A percentile compares a stretch with the other conserved stretches of the same genome.
These are phyloP conservation scores for Amaranthus palmeri DNA, from an alignment of 148 eudicot species.

Conservation along the genomic window DNA sequence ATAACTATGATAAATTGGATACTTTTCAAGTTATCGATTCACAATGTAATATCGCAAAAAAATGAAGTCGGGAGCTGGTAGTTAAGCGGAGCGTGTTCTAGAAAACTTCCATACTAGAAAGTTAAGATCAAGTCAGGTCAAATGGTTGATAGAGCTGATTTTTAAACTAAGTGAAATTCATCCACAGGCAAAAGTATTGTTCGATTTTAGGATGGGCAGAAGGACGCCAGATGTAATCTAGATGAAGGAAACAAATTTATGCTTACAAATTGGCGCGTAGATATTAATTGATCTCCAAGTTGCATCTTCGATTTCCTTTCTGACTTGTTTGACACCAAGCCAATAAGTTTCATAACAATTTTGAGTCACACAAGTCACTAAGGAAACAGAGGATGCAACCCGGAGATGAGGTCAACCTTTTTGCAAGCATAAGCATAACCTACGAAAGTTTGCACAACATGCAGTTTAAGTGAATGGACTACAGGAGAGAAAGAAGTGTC, in stretches of 20 bases:
- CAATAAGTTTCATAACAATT: neutral
- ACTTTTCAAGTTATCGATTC: too few relatives aligned
- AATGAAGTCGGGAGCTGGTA: neutral
- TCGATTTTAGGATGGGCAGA: neutral
- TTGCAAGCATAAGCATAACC: neutral
- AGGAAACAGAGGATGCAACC: constrained; percentile 1
- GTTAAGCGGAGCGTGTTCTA: neutral
- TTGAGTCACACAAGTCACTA: neutral
- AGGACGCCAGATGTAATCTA: too few relatives aligned
- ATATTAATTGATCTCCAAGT: too few relatives aligned
- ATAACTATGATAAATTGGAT: too few relatives aligned
- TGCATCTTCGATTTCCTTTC: too few relatives aligned
- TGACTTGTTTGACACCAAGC: too few relatives aligned
- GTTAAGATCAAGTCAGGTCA: neutral
- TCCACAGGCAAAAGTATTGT: neutral
- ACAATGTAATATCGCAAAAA: neutral
- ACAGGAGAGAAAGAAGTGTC: neutral
- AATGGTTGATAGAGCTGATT: neutral
- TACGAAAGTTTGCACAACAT: neutral
- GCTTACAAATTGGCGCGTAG: too few relatives aligned
- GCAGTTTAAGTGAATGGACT: neutral
- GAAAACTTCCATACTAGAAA: neutral
- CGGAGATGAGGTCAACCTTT: neutral
- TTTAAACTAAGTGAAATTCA: neutral
- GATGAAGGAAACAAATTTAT: neutral